Percentiles rank a stretch among this genome's conserved stretches.
Conservation (phyloP, 768 basidiomycete genomes). For the Rhodotorula paludigena region DNA sequence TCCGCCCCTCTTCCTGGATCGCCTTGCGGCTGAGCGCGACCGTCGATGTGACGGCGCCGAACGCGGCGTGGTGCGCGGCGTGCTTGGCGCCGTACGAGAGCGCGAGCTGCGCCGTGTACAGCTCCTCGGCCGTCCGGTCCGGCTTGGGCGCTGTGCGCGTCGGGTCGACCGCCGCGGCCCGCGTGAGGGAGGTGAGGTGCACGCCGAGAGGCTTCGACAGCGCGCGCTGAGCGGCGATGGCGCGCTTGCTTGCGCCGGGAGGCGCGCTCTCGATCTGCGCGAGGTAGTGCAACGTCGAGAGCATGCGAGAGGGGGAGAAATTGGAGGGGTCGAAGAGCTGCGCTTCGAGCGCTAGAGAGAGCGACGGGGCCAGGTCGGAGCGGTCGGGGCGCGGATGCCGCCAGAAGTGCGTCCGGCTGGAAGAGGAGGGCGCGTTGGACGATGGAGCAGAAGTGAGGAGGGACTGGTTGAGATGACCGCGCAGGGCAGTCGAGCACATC, state of each 20-base stretch:
- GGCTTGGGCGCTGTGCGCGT: background rate
- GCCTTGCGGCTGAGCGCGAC: slow-evolving; percentile 10
- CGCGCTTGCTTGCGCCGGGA: background rate
- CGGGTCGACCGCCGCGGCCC: background rate
- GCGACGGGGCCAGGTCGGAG: background rate
- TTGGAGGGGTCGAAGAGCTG: slow-evolving; percentile 20
- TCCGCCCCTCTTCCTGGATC: slow-evolving; percentile 16
- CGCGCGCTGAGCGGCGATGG: background rate
- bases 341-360: background rate
- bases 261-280: background rate
- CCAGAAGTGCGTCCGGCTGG: background rate
- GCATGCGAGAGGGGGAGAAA: slow-evolving; percentile 6
- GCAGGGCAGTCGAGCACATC: background rate
- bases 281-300: slow-evolving; percentile 19
- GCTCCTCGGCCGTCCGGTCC: slow-evolving; percentile 7
- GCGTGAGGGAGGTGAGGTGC: slow-evolving; percentile 18
- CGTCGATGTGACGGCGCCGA: slow-evolving; percentile 21
- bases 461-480: background rate
- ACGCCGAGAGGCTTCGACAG: slow-evolving; percentile 12
- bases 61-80: slow-evolving; percentile 18
- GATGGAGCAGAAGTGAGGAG: background rate
- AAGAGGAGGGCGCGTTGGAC: background rate
- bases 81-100: slow-evolving; percentile 1
- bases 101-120: slow-evolving; percentile 14
- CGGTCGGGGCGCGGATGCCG: background rate